Base-by-base conservation (phyloP, 2,329 filamentous ascomycete genomes). In the Colletotrichum kahawae region DNA sequence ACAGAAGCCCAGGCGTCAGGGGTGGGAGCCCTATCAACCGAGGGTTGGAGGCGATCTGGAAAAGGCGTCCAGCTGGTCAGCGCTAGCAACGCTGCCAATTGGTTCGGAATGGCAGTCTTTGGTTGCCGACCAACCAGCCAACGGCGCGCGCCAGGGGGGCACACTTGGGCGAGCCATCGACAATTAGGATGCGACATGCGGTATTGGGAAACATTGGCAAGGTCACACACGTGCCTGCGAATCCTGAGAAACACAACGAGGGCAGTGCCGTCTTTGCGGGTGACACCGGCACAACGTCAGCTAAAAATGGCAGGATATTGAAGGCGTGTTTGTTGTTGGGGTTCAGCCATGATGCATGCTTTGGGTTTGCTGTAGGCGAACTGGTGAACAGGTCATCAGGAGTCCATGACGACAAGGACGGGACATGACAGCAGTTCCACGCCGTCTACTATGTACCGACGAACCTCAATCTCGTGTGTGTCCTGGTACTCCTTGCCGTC, bases 171-270 rank as follows among this genome's bases (percentile, higher is more conserved):
- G 57, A 75, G 69, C 65, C 57, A 51, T 71, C 8, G 63, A 63
- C 51, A 73, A 75, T 75, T 51, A 48, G 33, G 62, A 64, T 72
- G 73, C 73, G 48, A 64, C 72, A 75, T 27, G 62, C 31, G 31
- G 63, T 64, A n/a, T 67, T 63, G 54, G 34, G 21, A 59, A 48
- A 59, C 57, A 60, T 69, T 63, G 59, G 54, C 62, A 56, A 36
- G 18, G 51, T 48, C 54, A 43, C n/a, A 60, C 67, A 67, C 54
- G 43, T 24, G 43, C 8, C 56, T 57, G 60, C 31, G 24, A 34
- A 31, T 43, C 21, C 12, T 33, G 38, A 71, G 38, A 62, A 29
- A 34, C 56, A 43, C 38, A 29, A 18, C 24, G 43, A 69, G 65
- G 43, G 10, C 56, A 67, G 33, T 51, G 65, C n/a, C 48, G 27